These are phyloP conservation scores for Geranium incanum DNA, from an alignment of 441 rosid species.

Conservation along the genomic window DNA sequence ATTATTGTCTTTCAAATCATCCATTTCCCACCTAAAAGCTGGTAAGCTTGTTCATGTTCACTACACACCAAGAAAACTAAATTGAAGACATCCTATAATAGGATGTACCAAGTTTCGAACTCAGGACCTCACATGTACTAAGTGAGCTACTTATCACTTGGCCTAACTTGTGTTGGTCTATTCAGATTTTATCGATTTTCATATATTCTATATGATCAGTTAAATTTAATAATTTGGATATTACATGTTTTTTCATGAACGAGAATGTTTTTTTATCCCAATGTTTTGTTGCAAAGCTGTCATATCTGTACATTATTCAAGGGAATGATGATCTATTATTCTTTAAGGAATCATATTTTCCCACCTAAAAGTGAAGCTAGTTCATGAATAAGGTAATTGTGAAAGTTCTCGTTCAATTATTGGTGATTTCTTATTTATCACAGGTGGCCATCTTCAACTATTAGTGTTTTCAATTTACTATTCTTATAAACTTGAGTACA, in stretches of 20 bases:
- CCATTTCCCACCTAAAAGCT: conserved; percentile 1
- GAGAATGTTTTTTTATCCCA: neutral
- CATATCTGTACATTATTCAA: neutral
- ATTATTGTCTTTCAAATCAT: conserved; percentile 2
- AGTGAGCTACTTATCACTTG: too few species aligned
- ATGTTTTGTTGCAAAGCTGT: neutral
- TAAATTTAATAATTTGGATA: neutral
- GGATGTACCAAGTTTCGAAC: too few species aligned
- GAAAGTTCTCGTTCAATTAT: neutral
- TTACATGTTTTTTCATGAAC: neutral
- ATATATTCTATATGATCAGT: neutral
- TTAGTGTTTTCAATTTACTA: too few species aligned
- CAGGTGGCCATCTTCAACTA: too few species aligned
- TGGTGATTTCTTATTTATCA: too few species aligned
- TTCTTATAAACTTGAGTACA: too few species aligned
- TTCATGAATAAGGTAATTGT: neutral
- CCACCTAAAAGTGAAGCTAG: neutral
- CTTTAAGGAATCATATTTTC: neutral
- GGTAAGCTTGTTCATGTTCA: neutral
- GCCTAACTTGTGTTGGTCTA: neutral
- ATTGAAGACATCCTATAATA: too few species aligned
- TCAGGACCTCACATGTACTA: too few species aligned
- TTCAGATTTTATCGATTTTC: neutral
- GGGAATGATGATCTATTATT: neutral
- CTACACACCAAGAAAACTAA: neutral